Conservation (phyloP, 192 early-diverging fungal species). For the Podila epigama region DNA sequence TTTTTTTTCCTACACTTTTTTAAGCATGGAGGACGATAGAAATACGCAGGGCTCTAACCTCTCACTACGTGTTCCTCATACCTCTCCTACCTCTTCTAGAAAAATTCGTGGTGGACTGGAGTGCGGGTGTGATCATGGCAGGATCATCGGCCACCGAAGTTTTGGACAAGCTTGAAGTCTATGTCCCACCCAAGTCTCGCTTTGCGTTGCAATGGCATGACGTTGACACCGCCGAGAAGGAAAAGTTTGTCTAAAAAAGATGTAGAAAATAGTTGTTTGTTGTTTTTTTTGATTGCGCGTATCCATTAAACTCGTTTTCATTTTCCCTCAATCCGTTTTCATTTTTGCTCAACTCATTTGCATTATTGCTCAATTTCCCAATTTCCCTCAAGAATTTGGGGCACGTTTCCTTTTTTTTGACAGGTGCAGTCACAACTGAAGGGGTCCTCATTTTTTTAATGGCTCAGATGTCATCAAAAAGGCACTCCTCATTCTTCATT, state of each 20-base stretch:
- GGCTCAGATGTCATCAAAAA: too few relatives aligned
- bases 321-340: too few relatives aligned
- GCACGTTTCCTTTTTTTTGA: too few relatives aligned
- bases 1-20: background rate
- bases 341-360: too few relatives aligned
- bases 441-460: too few relatives aligned
- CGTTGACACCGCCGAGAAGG: conserved; percentile 2
- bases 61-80: background rate
- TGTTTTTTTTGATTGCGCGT: too few relatives aligned
- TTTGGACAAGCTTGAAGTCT: conserved; percentile 59
- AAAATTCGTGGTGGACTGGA: conserved; percentile 67
- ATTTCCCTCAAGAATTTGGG: too few relatives aligned
- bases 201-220: conserved; percentile 61
- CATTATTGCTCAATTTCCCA: too few relatives aligned
- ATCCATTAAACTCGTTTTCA: too few relatives aligned
- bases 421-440: too few relatives aligned
- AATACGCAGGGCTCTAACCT: background rate
- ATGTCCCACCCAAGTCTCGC: conserved; percentile 54
- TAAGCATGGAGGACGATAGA: background rate
- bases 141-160: conserved; percentile 67
- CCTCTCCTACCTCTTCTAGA: conserved; percentile 30
- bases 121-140: conserved; percentile 61
- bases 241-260: conserved; percentile 20
- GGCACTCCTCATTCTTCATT: too few relatives aligned
- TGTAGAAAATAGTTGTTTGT: background rate